phyloP scores from a whole-genome alignment of 768 basidiomycete species.

The Russula sp. region DNA sequence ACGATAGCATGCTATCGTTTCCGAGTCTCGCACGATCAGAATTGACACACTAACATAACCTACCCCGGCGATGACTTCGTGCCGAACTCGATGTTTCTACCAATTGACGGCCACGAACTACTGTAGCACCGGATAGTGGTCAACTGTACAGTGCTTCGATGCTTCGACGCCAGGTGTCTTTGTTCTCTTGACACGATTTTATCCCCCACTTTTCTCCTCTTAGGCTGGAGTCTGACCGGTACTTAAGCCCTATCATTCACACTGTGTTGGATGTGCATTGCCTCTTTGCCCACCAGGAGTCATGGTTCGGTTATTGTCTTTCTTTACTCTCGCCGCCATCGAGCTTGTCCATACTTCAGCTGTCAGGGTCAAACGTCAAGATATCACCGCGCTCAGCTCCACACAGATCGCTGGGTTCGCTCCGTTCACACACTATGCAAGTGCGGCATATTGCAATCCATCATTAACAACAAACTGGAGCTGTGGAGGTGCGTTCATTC shows the following conservation, averaged over 20 bases:
- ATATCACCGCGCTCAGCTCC: constrained; percentile 31
- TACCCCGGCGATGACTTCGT: not conserved
- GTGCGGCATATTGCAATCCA: constrained; percentile 37
- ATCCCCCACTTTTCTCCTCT: too few relatives aligned
- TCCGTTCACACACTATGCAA: constrained; percentile 37
- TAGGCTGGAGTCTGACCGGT: not conserved
- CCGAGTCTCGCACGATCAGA: not conserved
- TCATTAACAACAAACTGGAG: constrained; percentile 34
- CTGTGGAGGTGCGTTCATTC: constrained; percentile 34
- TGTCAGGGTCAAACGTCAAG: constrained; percentile 12
- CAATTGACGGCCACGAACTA: not conserved
- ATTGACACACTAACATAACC: not conserved
- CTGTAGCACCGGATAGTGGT: not conserved
- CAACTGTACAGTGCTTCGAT: too few relatives aligned
- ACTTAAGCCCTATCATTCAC: not conserved
- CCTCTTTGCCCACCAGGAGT: not conserved
- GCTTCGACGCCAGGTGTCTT: too few relatives aligned
- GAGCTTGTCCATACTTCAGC: constrained; percentile 4
- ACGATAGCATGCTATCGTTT: too few relatives aligned
- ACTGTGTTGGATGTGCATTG: not conserved
- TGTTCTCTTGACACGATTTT: not conserved
- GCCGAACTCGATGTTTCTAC: too few relatives aligned
- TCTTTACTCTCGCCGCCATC: not conserved
- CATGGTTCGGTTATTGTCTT: not conserved
- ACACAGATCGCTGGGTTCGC: constrained; percentile 34